Evolutionary conservation across 163 green algal species (phyloP).

Genomic region (Scenedesmus sp.): DNA sequence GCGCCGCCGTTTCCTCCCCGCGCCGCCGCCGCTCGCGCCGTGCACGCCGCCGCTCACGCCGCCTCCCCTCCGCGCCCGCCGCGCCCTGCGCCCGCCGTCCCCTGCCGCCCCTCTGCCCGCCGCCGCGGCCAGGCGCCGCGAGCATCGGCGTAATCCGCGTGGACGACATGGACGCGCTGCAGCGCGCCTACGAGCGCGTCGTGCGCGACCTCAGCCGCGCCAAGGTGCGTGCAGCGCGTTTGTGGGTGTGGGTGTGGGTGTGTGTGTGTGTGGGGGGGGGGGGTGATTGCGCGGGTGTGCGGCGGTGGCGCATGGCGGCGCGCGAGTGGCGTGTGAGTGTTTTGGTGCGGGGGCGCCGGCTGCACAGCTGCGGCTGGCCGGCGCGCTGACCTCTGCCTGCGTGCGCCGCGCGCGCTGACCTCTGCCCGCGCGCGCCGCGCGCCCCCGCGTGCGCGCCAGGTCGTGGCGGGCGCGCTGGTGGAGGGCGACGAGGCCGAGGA

Average conservation of each 20-base stretch:
- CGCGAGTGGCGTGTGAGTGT: too few species aligned
- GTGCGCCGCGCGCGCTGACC: too few species aligned
- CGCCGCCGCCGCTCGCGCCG: too few species aligned
- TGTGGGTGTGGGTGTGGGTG: too few species aligned
- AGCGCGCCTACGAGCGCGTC: conserved; percentile 71
- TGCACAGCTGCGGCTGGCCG: too few species aligned
- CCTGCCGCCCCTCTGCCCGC: background rate
- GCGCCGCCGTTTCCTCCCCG: too few species aligned
- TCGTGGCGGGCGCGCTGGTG: conserved; percentile 78
- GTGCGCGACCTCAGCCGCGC: conserved; percentile 66
- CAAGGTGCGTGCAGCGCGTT: conserved; percentile 22
- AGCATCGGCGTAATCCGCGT: conserved; percentile 90
- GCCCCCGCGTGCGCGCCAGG: conserved; percentile 1
- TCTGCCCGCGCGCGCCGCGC: background rate
- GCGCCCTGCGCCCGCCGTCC: background rate
- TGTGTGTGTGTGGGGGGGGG: too few species aligned
- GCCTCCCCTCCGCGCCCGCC: background rate
- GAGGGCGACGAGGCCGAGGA: conserved; percentile 63
- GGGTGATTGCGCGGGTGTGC: too few species aligned
- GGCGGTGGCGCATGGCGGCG: too few species aligned
- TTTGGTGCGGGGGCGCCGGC: too few species aligned
- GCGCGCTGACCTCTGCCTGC: too few species aligned
- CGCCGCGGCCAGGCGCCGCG: conserved; percentile 70
- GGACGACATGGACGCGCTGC: conserved; percentile 71
- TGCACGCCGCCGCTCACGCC: background rate